Percentiles rank a stretch among this genome's conserved stretches.
These are phyloP conservation scores for Penicillium sp. DNA, from an alignment of 2,329 filamentous ascomycete species.

Conservation along the genomic window DNA sequence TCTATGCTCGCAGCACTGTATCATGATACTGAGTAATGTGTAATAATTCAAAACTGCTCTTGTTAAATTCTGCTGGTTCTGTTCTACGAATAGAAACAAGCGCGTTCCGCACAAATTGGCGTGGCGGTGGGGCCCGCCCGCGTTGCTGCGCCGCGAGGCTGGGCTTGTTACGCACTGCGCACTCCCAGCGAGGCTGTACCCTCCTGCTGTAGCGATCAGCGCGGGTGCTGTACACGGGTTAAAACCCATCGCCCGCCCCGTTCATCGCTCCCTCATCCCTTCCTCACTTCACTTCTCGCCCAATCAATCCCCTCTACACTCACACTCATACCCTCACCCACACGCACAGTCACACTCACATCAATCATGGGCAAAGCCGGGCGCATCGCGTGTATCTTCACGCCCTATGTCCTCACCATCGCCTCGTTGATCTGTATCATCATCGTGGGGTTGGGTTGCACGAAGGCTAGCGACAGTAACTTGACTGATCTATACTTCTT, in stretches of 20 bases:
- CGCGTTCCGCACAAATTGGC: constrained; percentile 7
- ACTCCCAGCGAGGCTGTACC: constrained; percentile 23
- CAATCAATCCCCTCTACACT: constrained; percentile 1
- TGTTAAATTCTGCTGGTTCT: too few relatives aligned
- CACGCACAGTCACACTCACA: neutral
- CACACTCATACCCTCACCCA: neutral
- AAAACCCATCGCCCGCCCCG: constrained; percentile 11
- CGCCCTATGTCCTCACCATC: constrained; percentile 82
- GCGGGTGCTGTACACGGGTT: constrained; percentile 15
- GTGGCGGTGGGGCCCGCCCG: constrained; percentile 23
- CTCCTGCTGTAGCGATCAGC: neutral
- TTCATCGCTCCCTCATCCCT: constrained; percentile 3
- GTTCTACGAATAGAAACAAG: constrained; percentile 31
- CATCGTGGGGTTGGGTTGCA: constrained; percentile 62
- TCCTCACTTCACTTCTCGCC: neutral
- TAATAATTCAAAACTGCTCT: too few relatives aligned
- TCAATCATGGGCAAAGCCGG: constrained; percentile 70
- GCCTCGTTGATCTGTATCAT: constrained; percentile 72
- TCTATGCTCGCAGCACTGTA: too few relatives aligned
- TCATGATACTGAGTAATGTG: too few relatives aligned
- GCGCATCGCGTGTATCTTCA: constrained; percentile 81
- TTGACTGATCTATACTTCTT: constrained; percentile 62
- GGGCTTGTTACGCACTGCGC: constrained; percentile 5
- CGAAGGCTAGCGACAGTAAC: constrained; percentile 52
- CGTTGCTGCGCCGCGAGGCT: constrained; percentile 19